Conservation (phyloP, 306 rosid genomes). For the Senna tora region DNA sequence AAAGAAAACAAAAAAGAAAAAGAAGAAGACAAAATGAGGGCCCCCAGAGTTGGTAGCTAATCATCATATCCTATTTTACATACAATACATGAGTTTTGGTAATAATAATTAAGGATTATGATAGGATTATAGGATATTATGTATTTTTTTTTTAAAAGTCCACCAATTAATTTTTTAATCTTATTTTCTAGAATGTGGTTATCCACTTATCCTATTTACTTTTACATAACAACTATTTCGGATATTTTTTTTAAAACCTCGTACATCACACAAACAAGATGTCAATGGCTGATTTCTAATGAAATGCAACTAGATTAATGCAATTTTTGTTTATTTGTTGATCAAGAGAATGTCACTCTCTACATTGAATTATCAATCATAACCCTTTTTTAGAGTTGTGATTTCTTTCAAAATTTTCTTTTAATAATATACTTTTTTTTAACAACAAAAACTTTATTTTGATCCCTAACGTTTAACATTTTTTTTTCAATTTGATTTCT, state of each 20-base stretch:
- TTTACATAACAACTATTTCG: neutral
- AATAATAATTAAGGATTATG: neutral
- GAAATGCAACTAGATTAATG: neutral
- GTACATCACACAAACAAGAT: neutral
- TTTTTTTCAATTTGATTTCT: too few species aligned
- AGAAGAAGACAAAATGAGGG: slow-evolving; percentile 22
- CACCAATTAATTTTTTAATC: neutral
- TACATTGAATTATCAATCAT: neutral
- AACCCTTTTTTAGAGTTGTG: too few species aligned
- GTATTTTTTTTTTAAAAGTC: neutral
- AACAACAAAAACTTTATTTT: too few species aligned
- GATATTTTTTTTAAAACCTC: slow-evolving; percentile 8
- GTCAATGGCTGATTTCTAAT: slow-evolving; percentile 14
- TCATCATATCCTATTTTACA: slow-evolving; percentile 19
- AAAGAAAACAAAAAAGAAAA: neutral
- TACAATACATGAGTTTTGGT: slow-evolving; percentile 5
- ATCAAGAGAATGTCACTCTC: neutral
- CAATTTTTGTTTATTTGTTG: neutral
- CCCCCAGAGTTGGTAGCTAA: slow-evolving; percentile 36
- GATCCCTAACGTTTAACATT: too few species aligned
- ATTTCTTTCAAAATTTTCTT: too few species aligned
- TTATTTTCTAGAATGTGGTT: neutral
- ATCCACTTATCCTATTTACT: neutral
- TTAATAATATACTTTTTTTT: too few species aligned
- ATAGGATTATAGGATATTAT: slow-evolving; percentile 4